Evolutionary conservation across 2,329 filamentous ascomycete genomes (phyloP).

Genomic region (Calycina herbarum): DNA sequence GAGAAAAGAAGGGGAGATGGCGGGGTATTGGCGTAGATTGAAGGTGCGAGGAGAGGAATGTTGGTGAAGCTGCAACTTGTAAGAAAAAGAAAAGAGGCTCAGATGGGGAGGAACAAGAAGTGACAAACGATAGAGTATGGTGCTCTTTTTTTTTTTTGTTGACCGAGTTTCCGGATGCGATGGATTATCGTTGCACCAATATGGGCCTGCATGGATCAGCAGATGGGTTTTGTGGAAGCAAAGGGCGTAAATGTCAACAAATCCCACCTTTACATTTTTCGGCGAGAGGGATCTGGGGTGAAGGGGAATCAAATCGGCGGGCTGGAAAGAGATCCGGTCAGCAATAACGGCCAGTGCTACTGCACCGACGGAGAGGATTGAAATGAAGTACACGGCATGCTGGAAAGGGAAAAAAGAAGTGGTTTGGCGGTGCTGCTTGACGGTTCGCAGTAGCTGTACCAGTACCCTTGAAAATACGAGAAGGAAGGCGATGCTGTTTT

Average conservation of each 20-base stretch:
- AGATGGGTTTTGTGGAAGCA: not conserved
- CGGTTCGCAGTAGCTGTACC: not conserved
- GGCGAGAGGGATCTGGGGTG: not conserved
- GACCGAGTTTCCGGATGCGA: not conserved
- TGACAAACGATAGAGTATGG: no score
- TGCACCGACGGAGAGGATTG: not conserved
- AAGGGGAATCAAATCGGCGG: not conserved
- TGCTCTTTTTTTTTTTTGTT: not conserved
- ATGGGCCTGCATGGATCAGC: not conserved
- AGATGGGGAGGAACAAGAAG: not conserved
- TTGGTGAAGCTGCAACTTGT: not conserved
- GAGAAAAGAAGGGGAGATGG: not conserved
- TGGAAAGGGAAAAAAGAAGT: conserved; percentile 2
- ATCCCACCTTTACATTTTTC: not conserved
- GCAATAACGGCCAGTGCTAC: not conserved
- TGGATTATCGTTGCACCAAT: not conserved
- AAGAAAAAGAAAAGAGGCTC: not conserved
- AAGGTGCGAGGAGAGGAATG: not conserved
- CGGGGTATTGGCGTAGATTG: not conserved
- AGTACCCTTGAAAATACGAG: not conserved
- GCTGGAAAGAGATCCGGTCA: not conserved
- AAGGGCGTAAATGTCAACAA: not conserved
- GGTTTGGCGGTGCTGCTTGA: not conserved
- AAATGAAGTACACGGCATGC: not conserved
- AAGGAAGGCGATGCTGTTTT: not conserved